A percentile compares a stretch with the other conserved stretches of the same genome.
Conservation (phyloP, 2,329 filamentous ascomycete species). For the Didymosphaeria variabile region DNA sequence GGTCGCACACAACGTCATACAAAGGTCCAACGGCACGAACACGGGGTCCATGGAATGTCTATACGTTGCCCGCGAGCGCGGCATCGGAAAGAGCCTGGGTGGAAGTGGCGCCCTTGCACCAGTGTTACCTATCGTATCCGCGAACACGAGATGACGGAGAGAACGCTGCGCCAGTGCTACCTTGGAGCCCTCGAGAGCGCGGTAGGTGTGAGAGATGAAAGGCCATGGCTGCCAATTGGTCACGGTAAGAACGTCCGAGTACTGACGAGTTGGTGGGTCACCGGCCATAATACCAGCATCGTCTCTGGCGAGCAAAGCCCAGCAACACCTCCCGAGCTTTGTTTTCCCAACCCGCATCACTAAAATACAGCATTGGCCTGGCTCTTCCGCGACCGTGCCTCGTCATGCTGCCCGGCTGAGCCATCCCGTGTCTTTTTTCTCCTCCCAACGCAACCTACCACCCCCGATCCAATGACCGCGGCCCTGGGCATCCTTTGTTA, state of each 20-base stretch:
- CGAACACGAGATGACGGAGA: background rate
- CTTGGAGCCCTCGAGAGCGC: background rate
- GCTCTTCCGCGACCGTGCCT: background rate
- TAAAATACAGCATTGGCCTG: background rate
- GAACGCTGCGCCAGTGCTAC: background rate
- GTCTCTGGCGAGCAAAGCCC: background rate
- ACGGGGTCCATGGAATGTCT: background rate
- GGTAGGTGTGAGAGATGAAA: background rate
- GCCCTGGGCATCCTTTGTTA: background rate
- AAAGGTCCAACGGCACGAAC: background rate
- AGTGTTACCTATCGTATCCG: background rate
- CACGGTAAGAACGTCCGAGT: background rate
- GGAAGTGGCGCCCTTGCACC: background rate
- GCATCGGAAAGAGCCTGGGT: background rate
- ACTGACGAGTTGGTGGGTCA: conserved; percentile 1
- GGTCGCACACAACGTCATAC: background rate
- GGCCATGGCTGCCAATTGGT: background rate
- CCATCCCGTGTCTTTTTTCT: background rate
- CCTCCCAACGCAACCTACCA: background rate
- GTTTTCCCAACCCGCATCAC: background rate
- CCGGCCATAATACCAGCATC: background rate
- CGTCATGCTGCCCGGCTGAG: background rate
- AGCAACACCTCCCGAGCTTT: background rate
- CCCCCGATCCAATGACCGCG: background rate
- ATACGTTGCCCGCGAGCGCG: background rate